These are phyloP conservation scores for Pythium phragmitis DNA, from an alignment of 352 stramenopile genomes.

Conservation along the genomic window DNA sequence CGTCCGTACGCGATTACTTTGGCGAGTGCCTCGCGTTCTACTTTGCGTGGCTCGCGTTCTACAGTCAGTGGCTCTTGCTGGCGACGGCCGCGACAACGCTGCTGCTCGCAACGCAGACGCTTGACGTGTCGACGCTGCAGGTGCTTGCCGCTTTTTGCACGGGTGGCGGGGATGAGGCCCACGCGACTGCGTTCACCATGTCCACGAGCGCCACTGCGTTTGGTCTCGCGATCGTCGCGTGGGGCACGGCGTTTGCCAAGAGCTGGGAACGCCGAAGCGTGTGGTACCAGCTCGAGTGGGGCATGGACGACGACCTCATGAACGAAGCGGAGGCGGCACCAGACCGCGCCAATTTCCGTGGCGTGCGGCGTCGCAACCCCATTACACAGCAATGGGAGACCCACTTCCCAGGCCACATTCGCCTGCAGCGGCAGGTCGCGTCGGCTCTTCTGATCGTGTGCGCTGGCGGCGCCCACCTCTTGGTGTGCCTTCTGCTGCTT, in stretches of 20 bases:
- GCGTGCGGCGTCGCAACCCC: constrained; percentile 29
- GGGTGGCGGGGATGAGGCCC: not conserved
- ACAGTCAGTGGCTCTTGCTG: constrained; percentile 65
- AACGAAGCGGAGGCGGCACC: not conserved
- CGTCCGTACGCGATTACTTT: constrained; percentile 83
- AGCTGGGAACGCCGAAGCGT: constrained; percentile 56
- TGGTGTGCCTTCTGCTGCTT: constrained; percentile 16
- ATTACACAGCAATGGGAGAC: constrained; percentile 30
- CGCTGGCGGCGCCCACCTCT: constrained; percentile 8
- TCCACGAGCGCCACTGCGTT: constrained; percentile 11
- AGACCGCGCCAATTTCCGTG: constrained; percentile 33
- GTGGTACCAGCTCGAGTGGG: constrained; percentile 67
- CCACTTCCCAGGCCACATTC: constrained; percentile 21
- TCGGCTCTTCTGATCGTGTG: constrained; percentile 11
- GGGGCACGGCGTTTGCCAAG: constrained; percentile 55
- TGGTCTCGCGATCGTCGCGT: constrained; percentile 37
- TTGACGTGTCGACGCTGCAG: constrained; percentile 4
- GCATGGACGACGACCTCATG: constrained; percentile 22
- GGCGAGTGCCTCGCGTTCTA: constrained; percentile 88
- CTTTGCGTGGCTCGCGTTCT: constrained; percentile 88
- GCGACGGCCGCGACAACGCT: constrained; percentile 40
- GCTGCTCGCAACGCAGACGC: constrained; percentile 24
- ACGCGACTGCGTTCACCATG: constrained; percentile 1
- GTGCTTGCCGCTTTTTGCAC: constrained; percentile 28
- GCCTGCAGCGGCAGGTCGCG: constrained; percentile 17